A percentile compares a stretch with the other conserved stretches of the same genome.
Conservation (phyloP, 23 red algal genomes). For the Porphyridium purpureum region DNA sequence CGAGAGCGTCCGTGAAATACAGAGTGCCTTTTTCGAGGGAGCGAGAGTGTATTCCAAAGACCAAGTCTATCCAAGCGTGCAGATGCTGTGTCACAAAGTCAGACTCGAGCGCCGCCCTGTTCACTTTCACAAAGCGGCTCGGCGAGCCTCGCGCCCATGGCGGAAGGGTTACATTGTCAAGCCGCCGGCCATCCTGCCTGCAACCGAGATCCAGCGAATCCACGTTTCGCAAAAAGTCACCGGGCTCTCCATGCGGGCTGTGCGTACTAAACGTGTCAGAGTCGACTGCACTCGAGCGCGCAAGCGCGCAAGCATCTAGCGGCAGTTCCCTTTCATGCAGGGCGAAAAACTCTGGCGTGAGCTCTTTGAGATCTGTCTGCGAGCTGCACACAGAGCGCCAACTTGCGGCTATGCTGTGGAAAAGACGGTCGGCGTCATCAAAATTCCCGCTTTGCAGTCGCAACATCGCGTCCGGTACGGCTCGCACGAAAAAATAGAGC, state of each 20-base stretch:
- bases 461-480: constrained; percentile 48
- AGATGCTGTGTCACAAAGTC: constrained; percentile 30
- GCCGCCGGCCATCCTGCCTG: constrained; percentile 49
- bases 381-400: constrained; percentile 24
- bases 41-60: constrained; percentile 73
- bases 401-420: constrained; percentile 26
- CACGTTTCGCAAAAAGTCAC: neutral
- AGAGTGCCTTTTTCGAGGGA: too few species aligned
- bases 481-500: constrained; percentile 65
- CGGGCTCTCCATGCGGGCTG: too few species aligned
- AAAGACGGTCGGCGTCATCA: constrained; percentile 60
- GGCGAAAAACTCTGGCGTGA: too few species aligned
- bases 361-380: constrained; percentile 58
- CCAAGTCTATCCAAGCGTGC: constrained; percentile 70
- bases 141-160: constrained; percentile 48
- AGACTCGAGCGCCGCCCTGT: constrained; percentile 43
- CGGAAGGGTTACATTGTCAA: constrained; percentile 49
- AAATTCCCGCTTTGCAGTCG: constrained; percentile 56
- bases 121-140: constrained; percentile 27
- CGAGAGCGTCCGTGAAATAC: too few species aligned
- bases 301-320: neutral
- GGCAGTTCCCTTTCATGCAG: neutral
- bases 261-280: neutral
- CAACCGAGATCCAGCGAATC: constrained; percentile 23
- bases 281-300: neutral